Evolutionary conservation across 2,329 filamentous ascomycete genomes (phyloP).

Genomic region (Hypoxylon sp.): DNA sequence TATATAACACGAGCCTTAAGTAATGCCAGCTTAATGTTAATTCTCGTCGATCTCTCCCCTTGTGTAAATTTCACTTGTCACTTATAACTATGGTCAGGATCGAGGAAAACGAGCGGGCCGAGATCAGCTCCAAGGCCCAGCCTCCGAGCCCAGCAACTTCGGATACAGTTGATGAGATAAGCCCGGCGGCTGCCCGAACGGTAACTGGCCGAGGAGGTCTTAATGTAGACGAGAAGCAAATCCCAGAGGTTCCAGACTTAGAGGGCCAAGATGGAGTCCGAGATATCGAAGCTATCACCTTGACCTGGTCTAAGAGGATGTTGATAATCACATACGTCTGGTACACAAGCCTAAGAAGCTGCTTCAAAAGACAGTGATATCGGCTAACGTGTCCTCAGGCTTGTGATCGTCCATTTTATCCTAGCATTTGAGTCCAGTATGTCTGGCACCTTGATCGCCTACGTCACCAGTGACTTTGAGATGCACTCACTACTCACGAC

Average conservation of each 20-base stretch:
- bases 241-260: conserved; percentile 14
- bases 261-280: conserved; percentile 59
- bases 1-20: background rate
- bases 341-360: conserved; percentile 48
- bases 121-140: background rate
- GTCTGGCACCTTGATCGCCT: conserved; percentile 53
- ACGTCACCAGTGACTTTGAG: conserved; percentile 61
- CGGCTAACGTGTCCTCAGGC: conserved; percentile 1
- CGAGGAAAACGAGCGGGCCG: conserved; percentile 1
- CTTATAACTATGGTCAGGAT: background rate
- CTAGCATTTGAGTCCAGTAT: conserved; percentile 9
- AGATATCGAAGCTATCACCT: conserved; percentile 61
- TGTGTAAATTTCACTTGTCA: background rate
- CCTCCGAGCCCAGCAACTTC: background rate
- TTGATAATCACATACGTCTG: conserved; percentile 58
- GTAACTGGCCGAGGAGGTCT: background rate
- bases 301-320: conserved; percentile 58
- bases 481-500: conserved; percentile 66
- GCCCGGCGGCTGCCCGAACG: background rate
- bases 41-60: background rate
- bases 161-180: conserved; percentile 8
- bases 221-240: conserved; percentile 17
- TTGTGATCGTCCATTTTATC: conserved; percentile 10
- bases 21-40: conserved; percentile 7
- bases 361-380: background rate